Evolutionary conservation across 768 basidiomycete genomes (phyloP), one percentile per base, ranked within the genome.

Genomic region (Termitomyces sp.): DNA sequence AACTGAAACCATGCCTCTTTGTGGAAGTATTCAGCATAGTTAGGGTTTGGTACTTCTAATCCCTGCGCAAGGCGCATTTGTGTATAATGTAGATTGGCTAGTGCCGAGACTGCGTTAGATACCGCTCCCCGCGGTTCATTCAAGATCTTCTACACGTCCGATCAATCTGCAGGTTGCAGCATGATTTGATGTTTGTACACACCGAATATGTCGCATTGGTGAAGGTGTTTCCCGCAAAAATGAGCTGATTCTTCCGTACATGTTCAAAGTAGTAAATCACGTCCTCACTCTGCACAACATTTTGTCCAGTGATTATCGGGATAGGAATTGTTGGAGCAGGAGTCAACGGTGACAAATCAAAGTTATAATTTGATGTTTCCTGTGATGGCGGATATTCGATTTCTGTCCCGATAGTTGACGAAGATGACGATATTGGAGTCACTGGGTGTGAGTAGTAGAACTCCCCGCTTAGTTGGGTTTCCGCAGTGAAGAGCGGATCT

Each of bases 241-340:
- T 75, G 62, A 82, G 85, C 65, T 90, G 85, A 57, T 85, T 72
- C 62, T 80, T 81, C 22, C 83, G 82, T 59, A 91, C 85, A 59
- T 86, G 78, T 53, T 83, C 80, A 67, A 92, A 90, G 70, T 90
- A 92, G 70, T 90, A 88, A 63, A 84, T 72, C 53, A 89, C 81
- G 60, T 85, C 80, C 38, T 84, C 80, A 55, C 79, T 76, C 62
- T 83, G 80, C 41, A 80, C 68, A 35, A 69, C 66, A 55, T 71
- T 74, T 60, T 80, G 78, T 41, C 71, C 71, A 28, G 72, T 56
- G 69, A 65, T 71, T 53, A 61, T 58, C 20, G 61, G 58, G 20
- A 60, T 61, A 20, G 66, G 60, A 46, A 64, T 52, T 54, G 62
- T 38, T 10, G 52, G 38, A 41, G 49, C 40, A 48, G 57, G 52